Conservation (phyloP, 148 eudicot genomes). For the Linanthus parryae region DNA sequence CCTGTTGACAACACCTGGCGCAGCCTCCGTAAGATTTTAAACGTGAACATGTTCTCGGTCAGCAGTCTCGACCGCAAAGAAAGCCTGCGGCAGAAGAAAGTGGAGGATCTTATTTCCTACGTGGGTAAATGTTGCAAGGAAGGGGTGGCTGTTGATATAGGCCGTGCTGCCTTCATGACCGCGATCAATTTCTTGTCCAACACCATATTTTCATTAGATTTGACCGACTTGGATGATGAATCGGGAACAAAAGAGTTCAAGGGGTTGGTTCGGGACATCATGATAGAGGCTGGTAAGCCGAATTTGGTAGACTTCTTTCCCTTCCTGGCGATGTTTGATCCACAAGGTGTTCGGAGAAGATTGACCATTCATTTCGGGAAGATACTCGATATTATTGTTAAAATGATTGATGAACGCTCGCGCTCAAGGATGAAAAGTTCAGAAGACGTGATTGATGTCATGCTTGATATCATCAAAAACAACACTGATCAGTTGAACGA, state of each 20-base stretch:
- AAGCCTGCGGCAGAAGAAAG: too few species aligned
- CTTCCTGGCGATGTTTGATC: constrained; percentile 1
- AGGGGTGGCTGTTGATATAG: too few species aligned
- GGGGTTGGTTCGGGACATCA: constrained; percentile 2
- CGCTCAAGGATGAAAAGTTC: not conserved
- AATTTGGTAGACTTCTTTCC: too few species aligned
- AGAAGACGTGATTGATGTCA: not conserved
- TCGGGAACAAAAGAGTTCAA: constrained; percentile 5
- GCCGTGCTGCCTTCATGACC: too few species aligned
- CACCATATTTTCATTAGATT: too few species aligned
- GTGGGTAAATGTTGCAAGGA: too few species aligned
- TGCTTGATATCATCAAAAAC: constrained; percentile 4
- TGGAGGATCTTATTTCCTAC: too few species aligned
- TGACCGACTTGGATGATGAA: not conserved
- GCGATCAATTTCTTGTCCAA: too few species aligned
- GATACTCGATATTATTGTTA: not conserved
- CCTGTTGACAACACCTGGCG: too few species aligned
- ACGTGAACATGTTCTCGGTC: too few species aligned
- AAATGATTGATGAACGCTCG: not conserved
- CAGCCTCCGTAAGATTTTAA: too few species aligned
- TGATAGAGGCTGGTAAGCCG: constrained; percentile 4
- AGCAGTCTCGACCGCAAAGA: too few species aligned
- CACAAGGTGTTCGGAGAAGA: constrained; percentile 5
- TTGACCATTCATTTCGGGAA: not conserved
- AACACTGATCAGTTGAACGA: not conserved